Conservation (phyloP, 805 yeast genomes). For the Saccharomycopsis fibuligera region DNA sequence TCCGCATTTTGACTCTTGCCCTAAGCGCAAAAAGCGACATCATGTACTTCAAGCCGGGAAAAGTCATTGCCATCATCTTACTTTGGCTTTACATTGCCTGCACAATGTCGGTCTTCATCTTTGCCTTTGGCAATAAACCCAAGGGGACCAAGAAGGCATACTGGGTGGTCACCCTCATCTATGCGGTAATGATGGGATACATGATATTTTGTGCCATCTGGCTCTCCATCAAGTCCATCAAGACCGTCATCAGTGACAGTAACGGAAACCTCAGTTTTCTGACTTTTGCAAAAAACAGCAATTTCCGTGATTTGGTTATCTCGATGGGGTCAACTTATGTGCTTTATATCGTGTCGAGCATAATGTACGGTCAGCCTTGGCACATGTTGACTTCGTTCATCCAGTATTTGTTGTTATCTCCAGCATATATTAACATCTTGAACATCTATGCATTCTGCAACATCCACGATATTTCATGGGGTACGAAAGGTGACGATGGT, state of each 20-base stretch:
- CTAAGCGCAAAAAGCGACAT: slow-evolving; percentile 39
- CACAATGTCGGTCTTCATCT: slow-evolving; percentile 50
- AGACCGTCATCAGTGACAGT: slow-evolving; percentile 27
- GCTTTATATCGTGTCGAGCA: slow-evolving; percentile 50
- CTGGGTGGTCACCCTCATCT: slow-evolving; percentile 45
- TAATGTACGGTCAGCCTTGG: slow-evolving; percentile 61
- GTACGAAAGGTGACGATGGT: slow-evolving; percentile 65
- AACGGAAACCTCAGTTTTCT: slow-evolving; percentile 33
- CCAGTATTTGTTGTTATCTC: slow-evolving; percentile 45
- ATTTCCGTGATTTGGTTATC: slow-evolving; percentile 45
- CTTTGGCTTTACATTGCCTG: slow-evolving; percentile 52
- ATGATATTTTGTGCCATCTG: slow-evolving; percentile 52
- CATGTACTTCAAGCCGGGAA: slow-evolving; percentile 38
- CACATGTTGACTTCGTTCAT: slow-evolving; percentile 52
- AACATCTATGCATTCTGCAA: slow-evolving; percentile 66
- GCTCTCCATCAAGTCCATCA: slow-evolving; percentile 48
- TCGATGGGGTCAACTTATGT: slow-evolving; percentile 58
- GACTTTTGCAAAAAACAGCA: slow-evolving; percentile 42
- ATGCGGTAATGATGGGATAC: slow-evolving; percentile 56
- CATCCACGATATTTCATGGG: slow-evolving; percentile 70
- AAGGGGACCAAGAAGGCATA: slow-evolving; percentile 53
- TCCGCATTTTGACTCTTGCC: slow-evolving; percentile 54
- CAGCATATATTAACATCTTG: slow-evolving; percentile 49
- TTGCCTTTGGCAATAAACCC: slow-evolving; percentile 61
- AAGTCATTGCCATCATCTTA: slow-evolving; percentile 43